Evolutionary conservation across 257 asterid species (phyloP).

Genomic region (Solanum lycopersicoides): DNA sequence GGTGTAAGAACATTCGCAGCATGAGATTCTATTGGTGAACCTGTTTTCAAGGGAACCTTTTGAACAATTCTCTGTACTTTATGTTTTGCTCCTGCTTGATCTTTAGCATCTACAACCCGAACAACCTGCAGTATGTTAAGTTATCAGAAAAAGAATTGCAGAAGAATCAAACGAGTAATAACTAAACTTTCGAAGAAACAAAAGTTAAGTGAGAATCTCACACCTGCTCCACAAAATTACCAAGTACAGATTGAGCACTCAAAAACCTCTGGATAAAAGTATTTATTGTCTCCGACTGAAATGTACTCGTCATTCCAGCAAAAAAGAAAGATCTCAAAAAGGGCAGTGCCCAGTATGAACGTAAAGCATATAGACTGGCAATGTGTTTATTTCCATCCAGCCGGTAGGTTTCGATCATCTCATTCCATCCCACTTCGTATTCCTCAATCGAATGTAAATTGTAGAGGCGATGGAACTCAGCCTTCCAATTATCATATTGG

Average conservation of each 20-base stretch:
- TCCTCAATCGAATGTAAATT: constrained; percentile 69
- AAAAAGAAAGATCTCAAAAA: constrained; percentile 85
- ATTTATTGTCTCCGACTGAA: constrained; percentile 72
- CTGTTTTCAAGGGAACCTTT: constrained; percentile 81
- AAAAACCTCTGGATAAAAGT: constrained; percentile 84
- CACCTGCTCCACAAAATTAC: constrained; percentile 96
- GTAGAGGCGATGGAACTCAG: constrained; percentile 78
- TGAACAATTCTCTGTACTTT: constrained; percentile 87
- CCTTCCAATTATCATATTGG: constrained; percentile 89
- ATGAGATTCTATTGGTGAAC: constrained; percentile 97
- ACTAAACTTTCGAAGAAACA: constrained; percentile 3
- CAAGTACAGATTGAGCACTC: constrained; percentile 86
- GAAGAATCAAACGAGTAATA: neutral
- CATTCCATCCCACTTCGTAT: constrained; percentile 89
- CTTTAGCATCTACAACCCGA: constrained; percentile 75
- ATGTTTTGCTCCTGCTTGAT: constrained; percentile 88
- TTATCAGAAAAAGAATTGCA: neutral
- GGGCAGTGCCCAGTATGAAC: constrained; percentile 89
- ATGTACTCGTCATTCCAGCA: constrained; percentile 84
- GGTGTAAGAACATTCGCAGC: constrained; percentile 88
- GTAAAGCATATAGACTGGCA: constrained; percentile 59
- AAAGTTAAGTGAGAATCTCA: constrained; percentile 1
- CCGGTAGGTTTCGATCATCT: constrained; percentile 78
- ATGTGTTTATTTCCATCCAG: constrained; percentile 82
- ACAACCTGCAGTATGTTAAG: constrained; percentile 41